phyloP scores from a whole-genome alignment of 2,329 filamentous ascomycete genomes.

The Fusarium buharicum region DNA sequence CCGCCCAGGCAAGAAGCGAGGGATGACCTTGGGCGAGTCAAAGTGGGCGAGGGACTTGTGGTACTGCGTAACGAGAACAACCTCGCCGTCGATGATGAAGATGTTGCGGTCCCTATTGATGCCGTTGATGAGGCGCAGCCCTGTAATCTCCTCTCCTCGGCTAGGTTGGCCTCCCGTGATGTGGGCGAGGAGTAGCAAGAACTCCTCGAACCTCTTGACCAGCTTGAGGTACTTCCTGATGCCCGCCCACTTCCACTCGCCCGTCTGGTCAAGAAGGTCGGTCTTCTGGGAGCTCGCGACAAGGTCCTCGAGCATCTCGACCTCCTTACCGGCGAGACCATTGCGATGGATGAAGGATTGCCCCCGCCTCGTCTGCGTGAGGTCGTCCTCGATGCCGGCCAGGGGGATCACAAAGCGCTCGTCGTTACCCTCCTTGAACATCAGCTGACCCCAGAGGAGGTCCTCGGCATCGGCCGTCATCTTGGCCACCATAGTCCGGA shows the following conservation, averaged over 20 bases:
- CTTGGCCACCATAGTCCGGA: not conserved
- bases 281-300: not conserved
- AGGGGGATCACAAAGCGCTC: not conserved
- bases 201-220: constrained; percentile 4
- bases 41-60: constrained; percentile 2
- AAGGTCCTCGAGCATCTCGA: constrained; percentile 4
- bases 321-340: not conserved
- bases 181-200: constrained; percentile 1
- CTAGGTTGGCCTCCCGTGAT: not conserved
- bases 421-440: constrained; percentile 5
- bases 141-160: not conserved
- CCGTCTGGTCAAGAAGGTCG: not conserved
- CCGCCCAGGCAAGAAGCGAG: not conserved
- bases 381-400: not conserved
- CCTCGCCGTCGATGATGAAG: not conserved
- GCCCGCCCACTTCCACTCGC: not conserved
- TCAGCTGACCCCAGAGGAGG: not conserved
- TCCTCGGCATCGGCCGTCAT: constrained; percentile 4
- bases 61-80: constrained; percentile 1
- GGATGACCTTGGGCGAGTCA: constrained; percentile 5
- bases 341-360: constrained; percentile 4
- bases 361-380: not conserved
- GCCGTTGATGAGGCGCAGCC: not conserved
- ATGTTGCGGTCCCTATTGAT: constrained; percentile 3
- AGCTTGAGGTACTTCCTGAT: constrained; percentile 5